Base-by-base conservation (phyloP, 441 rosid genomes). In the Brassica hybrid region DNA sequence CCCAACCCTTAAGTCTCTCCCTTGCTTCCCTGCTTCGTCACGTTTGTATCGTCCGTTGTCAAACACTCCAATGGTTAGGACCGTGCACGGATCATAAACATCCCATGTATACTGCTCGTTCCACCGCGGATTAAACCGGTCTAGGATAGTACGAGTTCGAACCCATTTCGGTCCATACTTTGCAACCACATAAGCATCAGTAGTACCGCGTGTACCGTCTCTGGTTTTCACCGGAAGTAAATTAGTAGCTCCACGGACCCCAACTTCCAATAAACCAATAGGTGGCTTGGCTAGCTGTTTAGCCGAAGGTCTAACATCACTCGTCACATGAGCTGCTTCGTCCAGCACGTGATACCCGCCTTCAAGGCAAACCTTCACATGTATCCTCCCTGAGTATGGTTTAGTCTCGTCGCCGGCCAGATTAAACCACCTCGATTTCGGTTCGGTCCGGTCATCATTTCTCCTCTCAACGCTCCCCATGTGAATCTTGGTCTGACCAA, bases 361-460 rank as follows among this genome's bases (percentile, higher is more conserved):
- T 67, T 89, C 90, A 67, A 88, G 78, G 48, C 90, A 89, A 9
- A 69, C 90, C 9, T 80, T 84, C 30, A 89, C 81, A 25, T 89
- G 90, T 57, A 89, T 89, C 69, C 94, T 83, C 14, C 94, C 94
- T 0, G 88, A 80, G 12, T 89, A 89, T 0, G 90, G 91, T 59
- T 80, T 81, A 0, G 41, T 82, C 73, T 88, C 90, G 5, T 78
- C 85, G 3, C 89, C 89, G 18, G 75, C 83, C 38, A 89, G 78
- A 76, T 89, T 89, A 69, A 93, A 94, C 98, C 98, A 94, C 72
- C 90, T 85, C 1, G 94, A 94, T 62, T 86, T 90, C 3, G 81
- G 84, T 34, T 83, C 86, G 1, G 85, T 25, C 10, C 78, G 76
- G 36, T 86, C 88, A 65, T 88, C 91, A 12, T 82, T 82, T 64